Evolutionary conservation across 805 yeast species (phyloP).

Genomic region (Kodamaea fukazawae): DNA sequence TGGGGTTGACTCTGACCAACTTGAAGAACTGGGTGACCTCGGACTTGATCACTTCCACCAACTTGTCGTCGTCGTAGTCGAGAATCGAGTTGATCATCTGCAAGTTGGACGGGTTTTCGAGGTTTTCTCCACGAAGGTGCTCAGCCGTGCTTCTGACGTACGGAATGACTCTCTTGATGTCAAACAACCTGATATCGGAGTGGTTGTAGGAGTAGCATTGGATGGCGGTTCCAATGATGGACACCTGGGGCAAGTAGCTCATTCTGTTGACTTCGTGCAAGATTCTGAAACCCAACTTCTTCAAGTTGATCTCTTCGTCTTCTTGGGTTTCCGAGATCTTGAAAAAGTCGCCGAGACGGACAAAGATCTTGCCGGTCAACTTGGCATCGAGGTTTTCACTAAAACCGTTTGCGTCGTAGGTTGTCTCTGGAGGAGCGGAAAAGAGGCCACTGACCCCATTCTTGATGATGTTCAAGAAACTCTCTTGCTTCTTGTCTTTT

Average conservation of each 20-base stretch:
- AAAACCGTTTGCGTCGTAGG: conserved; percentile 21
- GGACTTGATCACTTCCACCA: conserved; percentile 21
- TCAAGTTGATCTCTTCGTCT: conserved; percentile 29
- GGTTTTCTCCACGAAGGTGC: conserved; percentile 21
- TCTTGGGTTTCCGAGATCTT: conserved; percentile 19
- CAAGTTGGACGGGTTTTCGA: conserved; percentile 21
- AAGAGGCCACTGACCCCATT: conserved; percentile 35
- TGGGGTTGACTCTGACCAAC: conserved; percentile 22
- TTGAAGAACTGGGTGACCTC: conserved; percentile 30
- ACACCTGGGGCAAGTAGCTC: conserved; percentile 51
- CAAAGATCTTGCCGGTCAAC: conserved; percentile 37
- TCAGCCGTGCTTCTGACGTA: conserved; percentile 24
- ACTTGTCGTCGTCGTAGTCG: conserved; percentile 19
- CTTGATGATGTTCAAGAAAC: conserved; percentile 36
- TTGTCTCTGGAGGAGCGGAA: conserved; percentile 12
- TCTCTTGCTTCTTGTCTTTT: conserved; percentile 54
- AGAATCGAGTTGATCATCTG: conserved; percentile 19
- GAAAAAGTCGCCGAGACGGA: conserved; percentile 34
- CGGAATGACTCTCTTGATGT: conserved; percentile 28
- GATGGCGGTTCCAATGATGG: conserved; percentile 46
- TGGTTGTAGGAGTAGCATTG: conserved; percentile 32
- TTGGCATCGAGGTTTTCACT: conserved; percentile 25
- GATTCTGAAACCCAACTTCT: conserved; percentile 53
- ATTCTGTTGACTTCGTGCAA: conserved; percentile 51
- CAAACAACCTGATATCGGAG: conserved; percentile 14